Conservation (phyloP, 2,329 filamentous ascomycete genomes). For the Colletotrichum salicis region DNA sequence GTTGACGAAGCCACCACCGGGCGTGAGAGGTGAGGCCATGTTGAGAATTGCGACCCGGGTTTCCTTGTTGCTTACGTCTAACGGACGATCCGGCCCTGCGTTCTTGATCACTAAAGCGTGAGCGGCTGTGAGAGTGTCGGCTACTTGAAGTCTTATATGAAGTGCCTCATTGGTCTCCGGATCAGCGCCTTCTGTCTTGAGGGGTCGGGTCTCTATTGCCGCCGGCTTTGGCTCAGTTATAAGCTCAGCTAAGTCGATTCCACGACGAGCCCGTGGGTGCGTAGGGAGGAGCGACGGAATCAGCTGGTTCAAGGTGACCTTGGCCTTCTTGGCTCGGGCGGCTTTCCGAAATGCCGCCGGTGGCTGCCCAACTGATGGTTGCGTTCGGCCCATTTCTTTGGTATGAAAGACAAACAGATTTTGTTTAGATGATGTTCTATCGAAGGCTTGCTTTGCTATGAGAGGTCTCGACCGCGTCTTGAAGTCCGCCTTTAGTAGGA, state of each 20-base stretch:
- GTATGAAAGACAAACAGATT: background rate
- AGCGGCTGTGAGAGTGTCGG: constrained; percentile 66
- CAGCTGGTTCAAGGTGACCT: constrained; percentile 67
- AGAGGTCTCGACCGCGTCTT: no score
- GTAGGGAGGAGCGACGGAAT: constrained; percentile 65
- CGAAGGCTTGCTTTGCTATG: background rate
- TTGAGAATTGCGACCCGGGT: constrained; percentile 65
- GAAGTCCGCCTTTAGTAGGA: background rate
- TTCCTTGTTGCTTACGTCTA: background rate
- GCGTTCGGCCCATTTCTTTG: constrained; percentile 26
- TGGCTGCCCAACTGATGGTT: constrained; percentile 31
- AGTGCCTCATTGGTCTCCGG: constrained; percentile 33
- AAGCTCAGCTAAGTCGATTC: constrained; percentile 63
- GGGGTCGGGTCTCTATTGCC: background rate
- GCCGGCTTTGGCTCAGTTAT: constrained; percentile 46
- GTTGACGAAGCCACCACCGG: constrained; percentile 69
- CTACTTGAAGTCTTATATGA: constrained; percentile 56
- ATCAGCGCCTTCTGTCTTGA: background rate
- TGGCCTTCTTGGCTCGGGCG: constrained; percentile 65
- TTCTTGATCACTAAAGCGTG: constrained; percentile 43
- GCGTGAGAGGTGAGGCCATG: constrained; percentile 71
- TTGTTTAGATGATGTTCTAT: background rate
- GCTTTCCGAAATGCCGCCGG: constrained; percentile 33
- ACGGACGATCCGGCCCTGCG: background rate
- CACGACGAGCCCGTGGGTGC: constrained; percentile 65